Base-by-base conservation (phyloP, 768 basidiomycete species). In the Clitopilus hobsonii region DNA sequence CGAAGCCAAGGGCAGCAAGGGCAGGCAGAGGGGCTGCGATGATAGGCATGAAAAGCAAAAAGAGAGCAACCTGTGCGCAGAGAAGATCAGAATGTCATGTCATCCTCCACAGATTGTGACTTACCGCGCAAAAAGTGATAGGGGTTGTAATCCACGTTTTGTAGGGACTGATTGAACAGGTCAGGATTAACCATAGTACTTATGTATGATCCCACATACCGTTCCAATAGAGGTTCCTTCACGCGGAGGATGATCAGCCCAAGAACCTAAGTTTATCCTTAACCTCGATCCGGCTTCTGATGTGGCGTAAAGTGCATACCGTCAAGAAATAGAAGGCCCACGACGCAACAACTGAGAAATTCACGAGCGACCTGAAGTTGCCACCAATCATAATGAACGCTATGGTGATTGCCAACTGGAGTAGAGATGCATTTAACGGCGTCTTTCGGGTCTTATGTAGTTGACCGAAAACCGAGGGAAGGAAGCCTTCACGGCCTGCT, bases 21-120 rank as follows among this genome's bases (percentile, higher is more conserved):
- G 95, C 94, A 67, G 96, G 89, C 13, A 86, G 72, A 6, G 96
- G 96, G 20, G 95, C 94, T 2, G 96, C 96, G 54, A 95, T 87
- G 51, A 96, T 78, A 1, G 95, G 94, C 92, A 99, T 96, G 63
- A 87, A 89, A 8, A 99, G 74, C 52, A 98, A 76, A 71, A 95
- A 95, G 51, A 94, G 73, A 2, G 94, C 92, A 10, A 94, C 88
- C 89, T 91, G 55, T 10, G 51, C 5, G 50, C 52, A 28, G 24
- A 36, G 28, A 28, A 25, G n/a, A 60, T 56, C 47, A 53, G 36
- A 58, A 13, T 20, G 49, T 45, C n/a, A n/a, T n/a, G n/a, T n/a
- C n/a, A n/a, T 14, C 29, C 29, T 48, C 57, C 18, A 51, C 7
- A 48, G 10, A 25, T 27, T 58, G 55, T 50, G 3, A 75, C 86